Evolutionary conservation across 352 stramenopile species (phyloP).

Genomic region (Pythium aphanidermatum): DNA sequence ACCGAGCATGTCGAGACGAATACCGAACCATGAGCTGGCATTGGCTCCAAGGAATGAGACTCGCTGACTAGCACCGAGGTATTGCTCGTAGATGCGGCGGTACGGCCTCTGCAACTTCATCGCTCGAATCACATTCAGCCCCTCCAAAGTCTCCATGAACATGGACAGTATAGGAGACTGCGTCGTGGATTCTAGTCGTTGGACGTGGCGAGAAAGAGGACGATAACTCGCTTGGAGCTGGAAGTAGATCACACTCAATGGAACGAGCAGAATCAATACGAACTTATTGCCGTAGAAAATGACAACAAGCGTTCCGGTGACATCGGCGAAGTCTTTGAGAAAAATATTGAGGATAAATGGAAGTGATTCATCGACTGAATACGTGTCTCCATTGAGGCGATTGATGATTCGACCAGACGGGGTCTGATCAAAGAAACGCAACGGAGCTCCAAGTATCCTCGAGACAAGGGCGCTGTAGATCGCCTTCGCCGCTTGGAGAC

Average conservation of each 20-base stretch:
- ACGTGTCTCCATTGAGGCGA: constrained; percentile 74
- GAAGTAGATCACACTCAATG: constrained; percentile 63
- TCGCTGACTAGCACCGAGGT: constrained; percentile 62
- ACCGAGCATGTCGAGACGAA: constrained; percentile 80
- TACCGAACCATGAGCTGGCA: constrained; percentile 75
- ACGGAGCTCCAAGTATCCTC: constrained; percentile 45
- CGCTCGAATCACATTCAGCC: constrained; percentile 56
- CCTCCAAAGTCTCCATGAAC: constrained; percentile 75
- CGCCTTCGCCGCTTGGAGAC: constrained; percentile 51
- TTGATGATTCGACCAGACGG: constrained; percentile 71
- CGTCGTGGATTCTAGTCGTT: constrained; percentile 57
- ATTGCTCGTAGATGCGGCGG: constrained; percentile 25
- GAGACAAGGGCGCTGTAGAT: constrained; percentile 54
- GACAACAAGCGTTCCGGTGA: constrained; percentile 66
- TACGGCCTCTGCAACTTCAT: constrained; percentile 43
- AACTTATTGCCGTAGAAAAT: constrained; percentile 76
- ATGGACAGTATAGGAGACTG: constrained; percentile 70
- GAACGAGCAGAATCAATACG: constrained; percentile 66
- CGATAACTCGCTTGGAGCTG: constrained; percentile 58
- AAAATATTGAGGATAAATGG: constrained; percentile 89
- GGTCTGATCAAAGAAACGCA: constrained; percentile 68
- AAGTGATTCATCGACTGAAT: constrained; percentile 79
- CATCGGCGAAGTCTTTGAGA: constrained; percentile 69
- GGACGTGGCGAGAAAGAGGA: constrained; percentile 65
- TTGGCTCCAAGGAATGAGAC: constrained; percentile 71